Evolutionary conservation across 2,329 filamentous ascomycete genomes (phyloP).

Genomic region (Curvularia sp.): DNA sequence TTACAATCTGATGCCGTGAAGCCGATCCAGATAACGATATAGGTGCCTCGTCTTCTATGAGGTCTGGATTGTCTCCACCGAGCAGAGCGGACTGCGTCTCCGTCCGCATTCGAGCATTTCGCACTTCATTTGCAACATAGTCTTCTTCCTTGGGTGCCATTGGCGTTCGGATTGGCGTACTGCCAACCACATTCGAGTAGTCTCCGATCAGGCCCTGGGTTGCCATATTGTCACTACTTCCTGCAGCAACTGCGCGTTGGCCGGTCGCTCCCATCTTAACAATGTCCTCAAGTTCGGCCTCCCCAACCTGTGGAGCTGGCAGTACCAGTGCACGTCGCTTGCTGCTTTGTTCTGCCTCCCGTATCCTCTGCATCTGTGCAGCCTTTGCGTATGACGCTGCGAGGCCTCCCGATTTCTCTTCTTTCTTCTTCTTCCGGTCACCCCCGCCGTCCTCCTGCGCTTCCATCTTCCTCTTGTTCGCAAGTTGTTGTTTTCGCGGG

Average conservation of each 20-base stretch:
- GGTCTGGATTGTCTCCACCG: slow-evolving; percentile 90
- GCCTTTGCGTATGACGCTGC: slow-evolving; percentile 90
- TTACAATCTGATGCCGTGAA: slow-evolving; percentile 80
- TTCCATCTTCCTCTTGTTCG: slow-evolving; percentile 92
- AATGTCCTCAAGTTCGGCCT: slow-evolving; percentile 93
- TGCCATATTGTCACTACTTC: slow-evolving; percentile 80
- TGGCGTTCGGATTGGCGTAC: slow-evolving; percentile 89
- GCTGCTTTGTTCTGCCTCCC: slow-evolving; percentile 96
- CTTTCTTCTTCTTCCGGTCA: slow-evolving; percentile 84
- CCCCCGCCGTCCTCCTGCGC: slow-evolving; percentile 80
- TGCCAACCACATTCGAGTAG: slow-evolving; percentile 81
- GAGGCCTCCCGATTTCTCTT: slow-evolving; percentile 77
- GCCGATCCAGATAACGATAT: slow-evolving; percentile 90
- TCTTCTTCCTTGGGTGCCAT: slow-evolving; percentile 92
- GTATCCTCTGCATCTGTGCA: slow-evolving; percentile 90
- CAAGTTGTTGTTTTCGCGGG: slow-evolving; percentile 88
- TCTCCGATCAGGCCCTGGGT: slow-evolving; percentile 86
- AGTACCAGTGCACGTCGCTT: slow-evolving; percentile 85
- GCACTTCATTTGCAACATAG: slow-evolving; percentile 93
- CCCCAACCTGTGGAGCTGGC: slow-evolving; percentile 88
- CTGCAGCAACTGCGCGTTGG: slow-evolving; percentile 81
- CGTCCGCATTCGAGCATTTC: slow-evolving; percentile 89
- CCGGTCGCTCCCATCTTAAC: slow-evolving; percentile 98
- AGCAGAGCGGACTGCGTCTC: slow-evolving; percentile 93
- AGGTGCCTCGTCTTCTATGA: slow-evolving; percentile 80